Evolutionary conservation across 2,329 filamentous ascomycete species (phyloP).

Genomic region (Fusarium sp.): DNA sequence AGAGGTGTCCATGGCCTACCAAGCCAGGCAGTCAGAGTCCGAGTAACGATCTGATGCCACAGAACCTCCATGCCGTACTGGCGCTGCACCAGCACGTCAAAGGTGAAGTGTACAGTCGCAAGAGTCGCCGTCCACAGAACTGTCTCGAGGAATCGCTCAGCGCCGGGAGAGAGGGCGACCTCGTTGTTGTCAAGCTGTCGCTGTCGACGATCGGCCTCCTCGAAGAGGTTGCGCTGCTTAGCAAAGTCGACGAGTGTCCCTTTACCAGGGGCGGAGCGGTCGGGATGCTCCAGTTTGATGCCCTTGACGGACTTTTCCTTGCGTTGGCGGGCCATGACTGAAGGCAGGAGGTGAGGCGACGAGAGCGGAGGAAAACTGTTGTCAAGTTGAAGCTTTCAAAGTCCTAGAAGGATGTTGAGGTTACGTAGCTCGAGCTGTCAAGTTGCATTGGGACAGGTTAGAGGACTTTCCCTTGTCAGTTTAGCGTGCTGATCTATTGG

Average conservation of each 20-base stretch:
- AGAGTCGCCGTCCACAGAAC: slow-evolving; percentile 74
- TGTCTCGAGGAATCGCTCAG: slow-evolving; percentile 70
- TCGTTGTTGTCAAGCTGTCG: slow-evolving; percentile 54
- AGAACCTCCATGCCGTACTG: slow-evolving; percentile 81
- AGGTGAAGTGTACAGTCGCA: slow-evolving; percentile 81
- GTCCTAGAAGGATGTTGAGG: slow-evolving; percentile 1
- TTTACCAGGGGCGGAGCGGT: slow-evolving; percentile 72
- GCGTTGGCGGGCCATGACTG: slow-evolving; percentile 65
- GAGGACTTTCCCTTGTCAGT: slow-evolving; percentile 27
- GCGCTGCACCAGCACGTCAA: slow-evolving; percentile 84
- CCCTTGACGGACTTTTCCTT: slow-evolving; percentile 64
- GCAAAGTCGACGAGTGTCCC: slow-evolving; percentile 84
- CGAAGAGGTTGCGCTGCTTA: slow-evolving; percentile 73
- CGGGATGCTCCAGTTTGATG: slow-evolving; percentile 78
- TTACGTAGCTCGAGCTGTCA: slow-evolving; percentile 8
- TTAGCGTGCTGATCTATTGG: slow-evolving; percentile 24
- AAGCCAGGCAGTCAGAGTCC: slow-evolving; percentile 68
- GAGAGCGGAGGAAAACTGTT: slow-evolving; percentile 12
- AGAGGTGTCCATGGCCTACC: slow-evolving; percentile 58
- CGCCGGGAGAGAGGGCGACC: slow-evolving; percentile 59
- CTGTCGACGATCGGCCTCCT: slow-evolving; percentile 61
- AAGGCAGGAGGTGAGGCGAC: background rate
- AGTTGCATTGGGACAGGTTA: slow-evolving; percentile 29
- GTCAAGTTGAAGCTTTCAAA: slow-evolving; percentile 18
- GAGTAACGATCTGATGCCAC: slow-evolving; percentile 69